These are phyloP conservation scores for Penicillium thymicola DNA, from an alignment of 2,329 filamentous ascomycete genomes.

Conservation along the genomic window DNA sequence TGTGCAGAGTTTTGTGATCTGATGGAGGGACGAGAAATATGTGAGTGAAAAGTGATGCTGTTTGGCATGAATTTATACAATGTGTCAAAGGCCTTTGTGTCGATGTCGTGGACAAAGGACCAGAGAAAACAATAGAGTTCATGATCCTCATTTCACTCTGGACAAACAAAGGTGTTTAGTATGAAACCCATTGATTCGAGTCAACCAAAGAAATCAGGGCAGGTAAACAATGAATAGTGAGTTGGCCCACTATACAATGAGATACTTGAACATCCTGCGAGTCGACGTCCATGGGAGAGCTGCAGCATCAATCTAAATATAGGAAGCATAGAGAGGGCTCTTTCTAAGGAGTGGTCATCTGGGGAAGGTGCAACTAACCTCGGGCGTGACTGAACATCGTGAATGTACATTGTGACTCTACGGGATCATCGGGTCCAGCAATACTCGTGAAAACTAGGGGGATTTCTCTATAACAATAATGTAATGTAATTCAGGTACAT, in stretches of 20 bases:
- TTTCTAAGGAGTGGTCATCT: slow-evolving; percentile 12
- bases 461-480: no score
- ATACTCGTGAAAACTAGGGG: not conserved
- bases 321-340: not conserved
- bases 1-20: not conserved
- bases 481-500: not conserved
- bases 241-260: not conserved
- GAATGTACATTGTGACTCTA: not conserved
- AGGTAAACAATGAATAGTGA: not conserved
- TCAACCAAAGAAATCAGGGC: not conserved
- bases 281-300: not conserved
- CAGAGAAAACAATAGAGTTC: not conserved
- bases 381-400: slow-evolving; percentile 20
- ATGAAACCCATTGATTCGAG: not conserved
- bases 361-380: slow-evolving; percentile 9
- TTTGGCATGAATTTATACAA: slow-evolving; percentile 4
- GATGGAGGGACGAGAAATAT: not conserved
- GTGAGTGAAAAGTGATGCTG: not conserved
- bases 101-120: not conserved
- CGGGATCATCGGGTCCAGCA: not conserved
- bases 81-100: slow-evolving; percentile 2
- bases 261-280: not conserved
- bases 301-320: not conserved
- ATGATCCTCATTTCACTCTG: not conserved
- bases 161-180: not conserved